Evolutionary conservation across 768 basidiomycete genomes (phyloP).

Genomic region (Mycena rebaudengoi): DNA sequence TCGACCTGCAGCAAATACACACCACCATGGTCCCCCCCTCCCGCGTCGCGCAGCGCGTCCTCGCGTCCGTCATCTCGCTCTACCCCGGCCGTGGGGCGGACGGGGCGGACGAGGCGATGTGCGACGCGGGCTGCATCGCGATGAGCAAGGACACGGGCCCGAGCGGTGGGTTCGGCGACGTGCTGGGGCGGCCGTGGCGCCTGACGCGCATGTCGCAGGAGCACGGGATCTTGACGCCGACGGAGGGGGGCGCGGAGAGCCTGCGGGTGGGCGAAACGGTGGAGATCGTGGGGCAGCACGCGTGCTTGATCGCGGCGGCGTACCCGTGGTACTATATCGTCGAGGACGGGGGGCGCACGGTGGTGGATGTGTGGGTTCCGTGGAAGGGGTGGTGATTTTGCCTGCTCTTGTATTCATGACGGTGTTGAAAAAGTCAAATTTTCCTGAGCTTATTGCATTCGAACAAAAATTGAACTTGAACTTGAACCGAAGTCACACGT

Average conservation of each 20-base stretch:
- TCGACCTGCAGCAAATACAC: slow-evolving; percentile 85
- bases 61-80: slow-evolving; percentile 79
- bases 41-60: slow-evolving; percentile 71
- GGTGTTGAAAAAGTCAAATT: too few species aligned
- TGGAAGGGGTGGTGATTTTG: slow-evolving; percentile 94
- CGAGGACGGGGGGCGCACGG: slow-evolving; percentile 62
- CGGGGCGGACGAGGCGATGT: slow-evolving; percentile 77
- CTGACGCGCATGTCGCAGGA: slow-evolving; percentile 79
- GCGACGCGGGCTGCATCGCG: slow-evolving; percentile 85
- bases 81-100: slow-evolving; percentile 73
- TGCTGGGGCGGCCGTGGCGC: slow-evolving; percentile 71
- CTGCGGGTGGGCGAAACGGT: slow-evolving; percentile 69
- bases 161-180: slow-evolving; percentile 74
- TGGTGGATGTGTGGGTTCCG: slow-evolving; percentile 87
- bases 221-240: slow-evolving; percentile 73
- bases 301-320: slow-evolving; percentile 82
- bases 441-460: too few species aligned
- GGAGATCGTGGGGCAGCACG: slow-evolving; percentile 85
- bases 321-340: slow-evolving; percentile 88
- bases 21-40: slow-evolving; percentile 68
- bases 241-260: slow-evolving; percentile 34
- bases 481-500: too few species aligned
- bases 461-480: too few species aligned
- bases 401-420: too few species aligned
- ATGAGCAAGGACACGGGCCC: slow-evolving; percentile 90